These are phyloP conservation scores for Passalora sequoiae DNA, from an alignment of 2,329 filamentous ascomycete genomes.

Conservation along the genomic window DNA sequence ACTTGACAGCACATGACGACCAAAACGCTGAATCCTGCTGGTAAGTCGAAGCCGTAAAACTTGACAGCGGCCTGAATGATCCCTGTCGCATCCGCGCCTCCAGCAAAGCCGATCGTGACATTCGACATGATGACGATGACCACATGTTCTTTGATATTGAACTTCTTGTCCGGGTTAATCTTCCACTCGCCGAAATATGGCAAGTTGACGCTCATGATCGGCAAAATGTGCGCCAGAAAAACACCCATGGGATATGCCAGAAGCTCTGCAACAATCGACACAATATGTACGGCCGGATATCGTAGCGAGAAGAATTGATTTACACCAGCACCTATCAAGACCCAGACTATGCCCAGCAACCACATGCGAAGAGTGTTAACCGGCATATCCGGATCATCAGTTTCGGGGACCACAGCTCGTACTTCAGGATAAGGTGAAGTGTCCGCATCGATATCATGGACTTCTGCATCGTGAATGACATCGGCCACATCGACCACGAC, in stretches of 20 bases:
- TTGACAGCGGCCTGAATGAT: constrained; percentile 83
- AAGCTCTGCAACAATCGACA: constrained; percentile 78
- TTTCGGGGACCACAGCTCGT: constrained; percentile 58
- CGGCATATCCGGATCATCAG: constrained; percentile 57
- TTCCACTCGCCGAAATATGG: constrained; percentile 39
- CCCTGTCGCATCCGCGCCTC: constrained; percentile 45
- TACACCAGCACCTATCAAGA: constrained; percentile 39
- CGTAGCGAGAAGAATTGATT: constrained; percentile 85
- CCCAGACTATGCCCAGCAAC: constrained; percentile 44
- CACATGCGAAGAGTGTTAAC: constrained; percentile 56
- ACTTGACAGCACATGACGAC: constrained; percentile 83
- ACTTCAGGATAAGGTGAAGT: constrained; percentile 59
- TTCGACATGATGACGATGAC: constrained; percentile 42
- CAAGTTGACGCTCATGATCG: constrained; percentile 49
- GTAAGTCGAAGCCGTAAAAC: constrained; percentile 78
- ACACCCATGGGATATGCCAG: constrained; percentile 79
- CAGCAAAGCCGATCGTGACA: constrained; percentile 50
- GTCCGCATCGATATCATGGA: constrained; percentile 25
- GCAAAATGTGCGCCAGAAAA: constrained; percentile 69
- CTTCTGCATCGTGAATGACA: constrained; percentile 45
- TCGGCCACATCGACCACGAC: constrained; percentile 36
- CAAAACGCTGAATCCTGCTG: constrained; percentile 71
- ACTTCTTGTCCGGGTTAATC: constrained; percentile 28
- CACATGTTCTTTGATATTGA: constrained; percentile 37
- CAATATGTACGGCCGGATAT: constrained; percentile 87